Base-by-base conservation (phyloP, 371 early-diverging fungal genomes). In the Umbelopsis sp. region DNA sequence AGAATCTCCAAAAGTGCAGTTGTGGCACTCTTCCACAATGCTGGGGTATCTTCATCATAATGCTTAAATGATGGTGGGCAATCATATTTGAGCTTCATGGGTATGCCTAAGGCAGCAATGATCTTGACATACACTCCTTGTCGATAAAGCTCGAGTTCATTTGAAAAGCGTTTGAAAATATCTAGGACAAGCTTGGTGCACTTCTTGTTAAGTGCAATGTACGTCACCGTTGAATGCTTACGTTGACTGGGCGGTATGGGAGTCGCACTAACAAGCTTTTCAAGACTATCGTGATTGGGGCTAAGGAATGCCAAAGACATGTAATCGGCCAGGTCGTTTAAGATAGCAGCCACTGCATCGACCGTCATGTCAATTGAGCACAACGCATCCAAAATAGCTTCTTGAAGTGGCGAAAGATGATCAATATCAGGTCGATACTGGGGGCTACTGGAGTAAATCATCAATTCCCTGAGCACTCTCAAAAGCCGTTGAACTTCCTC, bases 71-170 rank as follows among this genome's bases (percentile, higher is more conserved):
- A 87, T 11, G 85, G 80, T 6, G 93, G 95, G 63, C 95, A 93
- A 53, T 88, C 89, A 65, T 93, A 92, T 68, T 92, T 90, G 9
- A 89, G 79, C 22, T 84, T 81, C 93, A 94, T 92, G 0, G 92
- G 89, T 5, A 89, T 72, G 6, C 90, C 90, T 71, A 91, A 81
- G 1, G 89, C 86, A 44, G 79, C 81, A 65, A 94, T 77, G 6
- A 90, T 78, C 5, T 78, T 77, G 53, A 88, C 91, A 80, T 91
- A 93, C 0, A 91, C 85, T 0, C 92, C 92, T 29, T 86, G 83
- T 0, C 86, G 77, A 69, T 93, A 93, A 1, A 93, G 53, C 2
- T 80, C 75, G n/a, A 75, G 63, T 18, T 84, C 75, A 2, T 76
- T 67, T 6, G 79, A 80, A 75, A 88, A 86, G 18, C 75, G 75